Evolutionary conservation across 2,329 filamentous ascomycete species (phyloP).

Genomic region (Phaeoacremonium minimum): DNA sequence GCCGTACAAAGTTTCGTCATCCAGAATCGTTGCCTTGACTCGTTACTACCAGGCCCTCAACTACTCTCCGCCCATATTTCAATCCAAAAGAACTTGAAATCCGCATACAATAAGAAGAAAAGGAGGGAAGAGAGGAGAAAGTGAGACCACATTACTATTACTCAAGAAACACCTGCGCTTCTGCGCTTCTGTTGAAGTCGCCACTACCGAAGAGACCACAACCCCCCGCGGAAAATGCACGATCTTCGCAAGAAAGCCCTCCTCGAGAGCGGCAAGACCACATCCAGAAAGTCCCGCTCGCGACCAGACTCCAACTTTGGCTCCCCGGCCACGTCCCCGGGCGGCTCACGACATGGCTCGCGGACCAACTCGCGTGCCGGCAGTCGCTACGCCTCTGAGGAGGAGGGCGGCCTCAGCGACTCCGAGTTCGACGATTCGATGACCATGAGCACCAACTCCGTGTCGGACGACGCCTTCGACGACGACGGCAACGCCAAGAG

Average conservation of each 20-base stretch:
- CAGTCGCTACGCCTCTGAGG: conserved; percentile 61
- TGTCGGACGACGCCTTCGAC: conserved; percentile 64
- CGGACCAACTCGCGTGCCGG: conserved; percentile 54
- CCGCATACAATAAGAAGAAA: conserved; percentile 1
- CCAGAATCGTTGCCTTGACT: conserved; percentile 4
- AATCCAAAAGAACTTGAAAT: conserved; percentile 1
- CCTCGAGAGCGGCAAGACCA: conserved; percentile 65
- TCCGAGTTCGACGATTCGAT: conserved; percentile 48
- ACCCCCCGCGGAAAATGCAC: conserved; percentile 57
- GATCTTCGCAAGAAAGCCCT: conserved; percentile 66
- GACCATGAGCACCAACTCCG: conserved; percentile 39
- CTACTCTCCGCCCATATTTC: conserved; percentile 12
- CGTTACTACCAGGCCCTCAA: conserved; percentile 2
- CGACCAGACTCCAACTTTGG: conserved; percentile 51
- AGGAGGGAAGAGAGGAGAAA: background rate
- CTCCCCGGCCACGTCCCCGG: conserved; percentile 56
- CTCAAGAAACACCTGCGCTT: background rate
- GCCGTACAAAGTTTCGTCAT: conserved; percentile 7
- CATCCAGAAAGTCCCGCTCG: conserved; percentile 63
- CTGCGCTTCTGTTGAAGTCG: too few relatives aligned
- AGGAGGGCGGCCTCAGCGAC: conserved; percentile 49
- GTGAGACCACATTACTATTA: background rate
- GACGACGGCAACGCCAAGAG: conserved; percentile 44
- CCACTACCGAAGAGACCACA: conserved; percentile 1
- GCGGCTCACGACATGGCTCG: conserved; percentile 52